Conservation (phyloP, 2,329 filamentous ascomycete genomes). For the Penicillium italicum region DNA sequence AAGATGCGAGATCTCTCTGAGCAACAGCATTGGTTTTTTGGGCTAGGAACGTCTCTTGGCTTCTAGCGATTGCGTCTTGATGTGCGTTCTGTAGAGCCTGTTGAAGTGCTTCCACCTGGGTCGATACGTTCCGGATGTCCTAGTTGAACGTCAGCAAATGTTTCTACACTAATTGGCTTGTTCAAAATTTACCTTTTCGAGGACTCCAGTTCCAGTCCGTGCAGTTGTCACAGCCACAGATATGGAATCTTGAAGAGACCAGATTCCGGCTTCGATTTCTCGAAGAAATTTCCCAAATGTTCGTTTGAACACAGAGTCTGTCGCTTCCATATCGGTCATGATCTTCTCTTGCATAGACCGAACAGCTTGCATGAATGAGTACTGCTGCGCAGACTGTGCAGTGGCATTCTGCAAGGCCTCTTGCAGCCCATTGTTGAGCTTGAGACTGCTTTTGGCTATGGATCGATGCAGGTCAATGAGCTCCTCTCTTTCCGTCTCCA, state of each 20-base stretch:
- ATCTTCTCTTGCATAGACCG: conserved; percentile 31
- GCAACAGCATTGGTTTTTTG: conserved; percentile 28
- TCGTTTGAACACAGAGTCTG: conserved; percentile 22
- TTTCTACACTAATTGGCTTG: background rate
- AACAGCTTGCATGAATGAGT: conserved; percentile 32
- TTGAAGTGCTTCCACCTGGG: conserved; percentile 24
- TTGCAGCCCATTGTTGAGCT: conserved; percentile 35
- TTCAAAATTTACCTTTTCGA: conserved; percentile 24
- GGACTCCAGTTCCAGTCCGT: conserved; percentile 12
- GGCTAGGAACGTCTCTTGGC: conserved; percentile 24
- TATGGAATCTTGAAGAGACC: conserved; percentile 18
- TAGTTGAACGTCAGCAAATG: conserved; percentile 17
- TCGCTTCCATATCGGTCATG: conserved; percentile 32
- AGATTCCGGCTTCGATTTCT: conserved; percentile 26
- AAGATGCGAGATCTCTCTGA: conserved; percentile 29
- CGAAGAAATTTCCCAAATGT: conserved; percentile 27
- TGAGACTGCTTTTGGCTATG: conserved; percentile 36
- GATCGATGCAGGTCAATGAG: conserved; percentile 40
- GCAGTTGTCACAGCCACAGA: conserved; percentile 18
- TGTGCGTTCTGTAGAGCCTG: conserved; percentile 26
- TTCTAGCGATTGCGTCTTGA: conserved; percentile 27
- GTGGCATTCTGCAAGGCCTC: conserved; percentile 33
- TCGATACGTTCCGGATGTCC: conserved; percentile 31
- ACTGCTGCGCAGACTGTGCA: conserved; percentile 29
- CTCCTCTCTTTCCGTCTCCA: conserved; percentile 55